Base-by-base conservation (phyloP, 2,329 filamentous ascomycete genomes). In the Sporothrix euskadiensis region DNA sequence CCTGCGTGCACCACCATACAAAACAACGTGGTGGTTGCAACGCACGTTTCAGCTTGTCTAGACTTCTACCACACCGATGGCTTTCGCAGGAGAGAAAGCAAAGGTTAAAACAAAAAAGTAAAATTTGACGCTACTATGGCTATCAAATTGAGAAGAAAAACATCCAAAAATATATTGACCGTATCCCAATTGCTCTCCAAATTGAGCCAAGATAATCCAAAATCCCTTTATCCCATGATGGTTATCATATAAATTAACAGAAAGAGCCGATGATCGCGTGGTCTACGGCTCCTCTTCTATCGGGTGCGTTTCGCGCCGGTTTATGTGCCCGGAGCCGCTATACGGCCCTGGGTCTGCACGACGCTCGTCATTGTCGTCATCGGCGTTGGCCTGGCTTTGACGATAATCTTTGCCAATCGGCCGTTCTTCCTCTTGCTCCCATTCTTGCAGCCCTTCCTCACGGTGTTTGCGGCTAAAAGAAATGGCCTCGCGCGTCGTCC, bases 401-500 rank as follows among this genome's bases (percentile, higher is more conserved):
- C n/a, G 30, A 10, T 30, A 26, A 4, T 19, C 63, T 61, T 49
- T 52, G 12, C 39, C 41, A n/a, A 54, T 6, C 44, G 30, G n/a
- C 30, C 8, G 14, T 4, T 44, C 35, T 22, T 30, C 26, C 26
- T 72, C 32, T 3, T 35, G 22, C 32, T 71, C 41, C n/a, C 19
- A 6, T 47, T 52, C 19, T 41, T 49, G 69, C 32, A 26, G 19
- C 16, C n/a, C 30, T 26, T 52, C 22, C 4, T 39, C 26, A 22
- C 19, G 59, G 12, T 69, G 16, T 19, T 59, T 35, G 54, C 54
- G 65, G 19, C 35, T 52, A 8, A 68, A 26, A 14, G 65, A 14
- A n/a, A 68, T 68, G 9, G 65, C 44, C 26, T 73, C 71, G 35
- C 65, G 54, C 30, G 44, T n/a, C 19, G 22, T 32, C 63, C 81